phyloP scores from a whole-genome alignment of 2,329 filamentous ascomycete species.

The Colletotrichum neosansevieriae region DNA sequence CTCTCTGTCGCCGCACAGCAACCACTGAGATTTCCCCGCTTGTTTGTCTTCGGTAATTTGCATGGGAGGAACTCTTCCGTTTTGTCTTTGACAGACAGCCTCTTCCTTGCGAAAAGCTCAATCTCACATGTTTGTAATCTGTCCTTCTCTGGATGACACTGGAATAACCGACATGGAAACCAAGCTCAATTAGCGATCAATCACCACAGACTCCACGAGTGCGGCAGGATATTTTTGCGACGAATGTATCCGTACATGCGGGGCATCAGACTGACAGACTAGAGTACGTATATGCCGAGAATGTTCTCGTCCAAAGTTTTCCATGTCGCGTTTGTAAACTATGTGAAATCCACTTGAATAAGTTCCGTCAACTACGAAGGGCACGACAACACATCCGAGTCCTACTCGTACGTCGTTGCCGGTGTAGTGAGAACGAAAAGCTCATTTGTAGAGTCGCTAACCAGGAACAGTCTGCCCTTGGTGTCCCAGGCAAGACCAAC shows the following conservation, averaged over 20 bases:
- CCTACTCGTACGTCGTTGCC: constrained; percentile 8
- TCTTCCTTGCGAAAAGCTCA: constrained; percentile 1
- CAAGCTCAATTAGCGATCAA: no score
- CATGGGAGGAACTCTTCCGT: constrained; percentile 16
- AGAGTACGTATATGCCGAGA: constrained; percentile 7
- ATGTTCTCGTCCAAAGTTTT: background rate
- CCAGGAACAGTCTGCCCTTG: constrained; percentile 70
- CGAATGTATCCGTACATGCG: background rate
- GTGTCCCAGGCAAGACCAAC: constrained; percentile 67
- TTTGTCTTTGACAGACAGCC: constrained; percentile 19
- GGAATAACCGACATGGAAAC: no score
- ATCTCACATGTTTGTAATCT: no score
- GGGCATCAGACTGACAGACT: background rate
- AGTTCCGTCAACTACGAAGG: background rate
- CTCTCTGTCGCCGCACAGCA: constrained; percentile 36
- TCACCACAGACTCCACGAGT: no score
- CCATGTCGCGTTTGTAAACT: background rate
- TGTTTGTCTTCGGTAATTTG: constrained; percentile 11
- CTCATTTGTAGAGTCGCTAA: constrained; percentile 74
- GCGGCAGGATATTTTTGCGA: no score
- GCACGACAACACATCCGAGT: background rate
- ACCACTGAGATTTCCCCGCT: constrained; percentile 21
- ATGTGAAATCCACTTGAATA: background rate
- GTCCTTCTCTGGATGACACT: no score
- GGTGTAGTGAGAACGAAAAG: constrained; percentile 65